Conservation (phyloP, 495 filamentous ascomycete species). For the Ascodesmis nigricans region DNA sequence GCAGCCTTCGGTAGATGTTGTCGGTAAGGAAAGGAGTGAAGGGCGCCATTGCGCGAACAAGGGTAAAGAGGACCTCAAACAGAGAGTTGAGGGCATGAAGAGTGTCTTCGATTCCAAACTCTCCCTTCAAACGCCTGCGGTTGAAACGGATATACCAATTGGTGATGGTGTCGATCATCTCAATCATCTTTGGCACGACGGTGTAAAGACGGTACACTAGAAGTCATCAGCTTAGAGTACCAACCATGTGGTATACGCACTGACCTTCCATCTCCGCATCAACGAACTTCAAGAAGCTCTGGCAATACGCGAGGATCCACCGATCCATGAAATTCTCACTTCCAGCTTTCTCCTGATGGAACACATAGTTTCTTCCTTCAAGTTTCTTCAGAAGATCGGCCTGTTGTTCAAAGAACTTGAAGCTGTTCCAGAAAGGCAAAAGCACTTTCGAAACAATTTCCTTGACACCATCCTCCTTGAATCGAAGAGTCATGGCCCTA, state of each 20-base stretch:
- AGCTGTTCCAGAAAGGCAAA: conserved; percentile 89
- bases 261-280: conserved; percentile 80
- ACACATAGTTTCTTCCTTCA: conserved; percentile 52
- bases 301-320: conserved; percentile 87
- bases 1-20: conserved; percentile 73
- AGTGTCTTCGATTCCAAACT: conserved; percentile 71
- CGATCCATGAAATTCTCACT: conserved; percentile 92
- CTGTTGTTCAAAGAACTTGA: conserved; percentile 95
- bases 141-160: conserved; percentile 99
- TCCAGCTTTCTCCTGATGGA: conserved; percentile 50
- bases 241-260: conserved; percentile 9
- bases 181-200: conserved; percentile 71
- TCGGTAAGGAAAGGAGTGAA: conserved; percentile 94
- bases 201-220: conserved; percentile 69
- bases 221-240: not conserved
- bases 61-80: conserved; percentile 86
- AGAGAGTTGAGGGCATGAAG: conserved; percentile 80
- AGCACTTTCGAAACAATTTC: conserved; percentile 89
- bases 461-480: conserved; percentile 85
- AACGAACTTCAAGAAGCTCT: conserved; percentile 78
- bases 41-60: conserved; percentile 68
- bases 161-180: conserved; percentile 81
- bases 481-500: conserved; percentile 70
- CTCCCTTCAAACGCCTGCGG: conserved; percentile 82
- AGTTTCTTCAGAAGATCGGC: conserved; percentile 82